Base-by-base conservation (phyloP, 2,329 filamentous ascomycete species). In the Aspergillus sergii region DNA sequence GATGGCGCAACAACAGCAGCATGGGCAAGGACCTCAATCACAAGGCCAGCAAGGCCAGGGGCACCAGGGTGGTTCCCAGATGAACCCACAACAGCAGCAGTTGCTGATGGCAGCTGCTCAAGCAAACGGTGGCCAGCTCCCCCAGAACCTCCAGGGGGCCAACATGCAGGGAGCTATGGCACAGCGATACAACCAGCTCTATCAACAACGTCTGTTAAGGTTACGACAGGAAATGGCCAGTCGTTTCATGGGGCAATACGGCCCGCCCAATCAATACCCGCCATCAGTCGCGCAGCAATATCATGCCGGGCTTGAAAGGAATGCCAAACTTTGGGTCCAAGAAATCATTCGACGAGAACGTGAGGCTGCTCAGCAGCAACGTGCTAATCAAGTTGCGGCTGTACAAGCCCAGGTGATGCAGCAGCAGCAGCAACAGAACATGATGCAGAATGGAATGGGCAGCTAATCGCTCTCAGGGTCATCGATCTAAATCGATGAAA, bases 391-490 rank as follows among this genome's bases (percentile, higher is more conserved):
- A 34, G 69, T 67, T 57, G 71, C 72, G 36, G 72, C 72, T 19
- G 72, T 76, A 60, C 76, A 77, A 56, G 74, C 73, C 23, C 76
- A 74, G 56, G 70, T 68, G 43, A 64, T 74, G 58, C 73, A 79
- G 57, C 77, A 79, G 57, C 77, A 78, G 26, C 76, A 78, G 62
- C 75, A 78, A 32, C 76, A 78, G 63, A 78, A 76, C 51, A 79
- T 79, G 75, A 79, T 80, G 78, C 75, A 78, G 43, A 78, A 77
- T 62, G 76, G 74, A 30, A 76, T 77, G 72, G 76, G 75, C 6
- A 78, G 75, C 59, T 77, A 68, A 69, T 48, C 43, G 34, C 28
- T 45, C 12, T 45, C n/a, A n/a, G n/a, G n/a, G 51, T 23, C 32
- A 23, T 39, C 28, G 28, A 51, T 34, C 3, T 19, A 9, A 9